Evolutionary conservation across 129 eudicot genomes (phyloP).

Genomic region (Saposhnikovia divaricata): DNA sequence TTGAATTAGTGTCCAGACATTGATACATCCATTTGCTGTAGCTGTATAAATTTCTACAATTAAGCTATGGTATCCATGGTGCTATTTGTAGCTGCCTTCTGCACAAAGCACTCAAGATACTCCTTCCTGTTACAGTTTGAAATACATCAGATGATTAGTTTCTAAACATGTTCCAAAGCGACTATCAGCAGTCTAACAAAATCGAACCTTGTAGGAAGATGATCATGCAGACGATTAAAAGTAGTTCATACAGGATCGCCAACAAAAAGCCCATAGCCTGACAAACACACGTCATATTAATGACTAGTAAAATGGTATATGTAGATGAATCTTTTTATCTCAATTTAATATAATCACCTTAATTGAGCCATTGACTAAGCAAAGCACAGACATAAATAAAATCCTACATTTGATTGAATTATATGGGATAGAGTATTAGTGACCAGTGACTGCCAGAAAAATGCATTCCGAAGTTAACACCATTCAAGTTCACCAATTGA

Average conservation of each 20-base stretch:
- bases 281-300: conserved; percentile 6
- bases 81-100: no score
- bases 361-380: neutral
- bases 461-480: neutral
- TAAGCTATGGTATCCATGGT: no score
- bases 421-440: neutral
- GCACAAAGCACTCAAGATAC: conserved; percentile 57
- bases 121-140: conserved; percentile 47
- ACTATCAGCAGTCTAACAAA: neutral
- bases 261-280: conserved; percentile 99
- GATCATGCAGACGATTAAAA: conserved; percentile 88
- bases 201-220: conserved; percentile 72
- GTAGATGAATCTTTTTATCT: neutral
- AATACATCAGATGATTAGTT: neutral
- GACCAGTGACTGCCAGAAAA: no score
- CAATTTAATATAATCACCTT: neutral
- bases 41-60: no score
- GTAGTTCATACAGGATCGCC: conserved; percentile 99
- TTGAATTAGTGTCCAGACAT: no score
- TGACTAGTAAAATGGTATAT: neutral
- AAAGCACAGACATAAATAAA: neutral
- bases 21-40: no score
- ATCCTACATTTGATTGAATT: neutral
- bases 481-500: neutral
- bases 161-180: neutral